Percentiles rank a stretch among this genome's conserved stretches.
These are phyloP conservation scores for Rhinocladiella similis DNA, from an alignment of 2,329 filamentous ascomycete genomes.

Conservation along the genomic window DNA sequence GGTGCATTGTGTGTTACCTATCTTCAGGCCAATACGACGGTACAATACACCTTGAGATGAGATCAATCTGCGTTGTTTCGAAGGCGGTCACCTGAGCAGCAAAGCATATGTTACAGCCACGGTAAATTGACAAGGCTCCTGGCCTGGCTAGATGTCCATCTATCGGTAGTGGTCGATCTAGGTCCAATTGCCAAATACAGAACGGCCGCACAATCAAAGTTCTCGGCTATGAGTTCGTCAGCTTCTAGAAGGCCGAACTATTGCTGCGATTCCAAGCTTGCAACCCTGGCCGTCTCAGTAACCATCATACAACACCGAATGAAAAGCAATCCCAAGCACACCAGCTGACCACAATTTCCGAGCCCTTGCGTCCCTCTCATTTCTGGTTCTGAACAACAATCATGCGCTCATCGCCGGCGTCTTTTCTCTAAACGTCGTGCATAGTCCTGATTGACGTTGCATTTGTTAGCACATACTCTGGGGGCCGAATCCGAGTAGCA, in stretches of 20 bases:
- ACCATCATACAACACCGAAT: not conserved
- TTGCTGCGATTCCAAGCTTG: not conserved
- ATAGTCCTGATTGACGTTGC: constrained; percentile 21
- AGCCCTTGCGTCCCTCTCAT: not conserved
- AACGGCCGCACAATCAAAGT: not conserved
- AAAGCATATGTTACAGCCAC: not conserved
- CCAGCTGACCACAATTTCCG: not conserved
- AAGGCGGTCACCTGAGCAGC: not conserved
- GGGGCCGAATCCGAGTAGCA: not conserved
- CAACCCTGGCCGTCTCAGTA: not conserved
- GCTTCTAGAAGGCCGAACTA: not conserved
- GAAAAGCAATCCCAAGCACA: not conserved
- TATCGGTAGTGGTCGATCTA: not conserved
- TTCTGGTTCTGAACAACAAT: not conserved
- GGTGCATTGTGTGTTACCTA: not conserved
- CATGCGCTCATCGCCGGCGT: not conserved
- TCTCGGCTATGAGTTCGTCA: not conserved
- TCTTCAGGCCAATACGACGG: too few species aligned
- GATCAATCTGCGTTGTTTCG: not conserved
- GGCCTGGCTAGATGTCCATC: not conserved
- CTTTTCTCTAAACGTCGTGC: constrained; percentile 10
- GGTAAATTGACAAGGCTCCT: not conserved
- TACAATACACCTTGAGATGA: not conserved
- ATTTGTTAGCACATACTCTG: constrained; percentile 10
- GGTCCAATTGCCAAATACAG: not conserved